These are phyloP conservation scores for Spatholobus suberectus DNA, from an alignment of 306 rosid genomes.

Conservation along the genomic window DNA sequence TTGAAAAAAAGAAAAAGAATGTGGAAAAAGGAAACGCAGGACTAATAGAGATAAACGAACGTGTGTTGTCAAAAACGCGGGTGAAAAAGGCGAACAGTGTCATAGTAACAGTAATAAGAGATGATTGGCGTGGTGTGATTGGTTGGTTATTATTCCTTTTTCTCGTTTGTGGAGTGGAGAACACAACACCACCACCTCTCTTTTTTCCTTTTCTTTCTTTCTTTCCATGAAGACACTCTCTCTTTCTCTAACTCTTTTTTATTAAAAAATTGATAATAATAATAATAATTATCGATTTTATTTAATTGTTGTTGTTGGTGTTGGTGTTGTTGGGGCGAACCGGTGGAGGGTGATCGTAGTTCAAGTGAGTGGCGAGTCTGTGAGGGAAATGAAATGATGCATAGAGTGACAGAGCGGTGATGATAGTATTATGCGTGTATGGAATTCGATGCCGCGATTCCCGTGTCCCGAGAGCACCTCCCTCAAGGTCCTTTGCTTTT, in stretches of 20 bases:
- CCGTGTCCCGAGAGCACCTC: constrained; percentile 62
- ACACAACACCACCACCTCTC: constrained; percentile 61
- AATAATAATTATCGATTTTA: neutral
- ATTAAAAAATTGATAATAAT: neutral
- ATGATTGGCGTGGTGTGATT: constrained; percentile 42
- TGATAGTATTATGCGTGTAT: constrained; percentile 41
- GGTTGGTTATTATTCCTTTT: constrained; percentile 87
- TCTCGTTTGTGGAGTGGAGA: constrained; percentile 90
- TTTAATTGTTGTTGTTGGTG: constrained; percentile 3
- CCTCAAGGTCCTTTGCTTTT: constrained; percentile 51
- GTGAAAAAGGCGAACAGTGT: constrained; percentile 26
- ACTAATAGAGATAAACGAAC: neutral
- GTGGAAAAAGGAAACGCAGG: neutral
- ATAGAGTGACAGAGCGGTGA: constrained; percentile 36
- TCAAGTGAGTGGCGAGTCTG: constrained; percentile 23
- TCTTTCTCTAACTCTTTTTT: neutral
- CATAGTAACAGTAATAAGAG: constrained; percentile 14
- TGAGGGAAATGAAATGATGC: constrained; percentile 22
- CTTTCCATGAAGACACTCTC: neutral
- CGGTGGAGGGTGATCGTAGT: constrained; percentile 34
- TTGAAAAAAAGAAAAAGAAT: neutral
- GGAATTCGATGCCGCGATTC: constrained; percentile 89
- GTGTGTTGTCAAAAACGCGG: constrained; percentile 39
- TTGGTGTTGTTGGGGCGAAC: neutral
- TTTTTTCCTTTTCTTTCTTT: constrained; percentile 25